Evolutionary conservation across 2,329 filamentous ascomycete species (phyloP), one percentile per base, ranked within the genome.

Genomic region (Septoria petroselini): DNA sequence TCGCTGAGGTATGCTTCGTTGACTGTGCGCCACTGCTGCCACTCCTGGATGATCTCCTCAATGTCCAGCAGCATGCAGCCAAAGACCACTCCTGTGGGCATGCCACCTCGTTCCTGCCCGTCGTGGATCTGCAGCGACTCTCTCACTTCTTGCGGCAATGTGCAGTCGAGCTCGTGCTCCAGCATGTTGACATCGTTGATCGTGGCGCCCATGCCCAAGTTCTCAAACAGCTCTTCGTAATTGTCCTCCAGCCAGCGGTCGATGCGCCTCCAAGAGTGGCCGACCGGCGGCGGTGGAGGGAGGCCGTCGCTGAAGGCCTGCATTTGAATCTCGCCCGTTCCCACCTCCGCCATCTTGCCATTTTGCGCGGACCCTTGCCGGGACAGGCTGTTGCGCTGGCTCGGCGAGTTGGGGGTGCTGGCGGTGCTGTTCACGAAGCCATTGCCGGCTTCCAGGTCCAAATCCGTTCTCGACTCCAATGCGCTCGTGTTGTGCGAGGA

Each of bases 41-140:
- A 97, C 68, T 98, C 93, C 69, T 96, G 90, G 17, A 95, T 85
- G 61, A 98, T 95, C 67, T 98, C 93, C 70, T 98, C 93, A 66
- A 93, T 97, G 70, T 98, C 93, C 50, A 98, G 81, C 57, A 98
- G 74, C 93, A 98, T 98, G 67, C 83, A 86, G 53, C 91, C 82
- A 63, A 98, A 97, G 54, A 98, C 82, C 59, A 97, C 86, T 56
- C 93, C 93, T 0, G 91, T 96, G 1, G 93, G 93, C 50, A 79
- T 79, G 57, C 93, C 93, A 55, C 90, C 88, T 57, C 93, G 86
- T 72, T 98, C 93, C 71, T 98, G 93, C n/a, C 93, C 93, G 65
- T 98, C 93, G 69, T 98, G 93, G 45, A 89, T 70, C 74, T 87
- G 83, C 62, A 96, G 74, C 1, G 93, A 97, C 64, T 98, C 91